These are phyloP conservation scores for Camellia lanceoleosa DNA, from an alignment of 148 eudicot genomes.

Conservation along the genomic window DNA sequence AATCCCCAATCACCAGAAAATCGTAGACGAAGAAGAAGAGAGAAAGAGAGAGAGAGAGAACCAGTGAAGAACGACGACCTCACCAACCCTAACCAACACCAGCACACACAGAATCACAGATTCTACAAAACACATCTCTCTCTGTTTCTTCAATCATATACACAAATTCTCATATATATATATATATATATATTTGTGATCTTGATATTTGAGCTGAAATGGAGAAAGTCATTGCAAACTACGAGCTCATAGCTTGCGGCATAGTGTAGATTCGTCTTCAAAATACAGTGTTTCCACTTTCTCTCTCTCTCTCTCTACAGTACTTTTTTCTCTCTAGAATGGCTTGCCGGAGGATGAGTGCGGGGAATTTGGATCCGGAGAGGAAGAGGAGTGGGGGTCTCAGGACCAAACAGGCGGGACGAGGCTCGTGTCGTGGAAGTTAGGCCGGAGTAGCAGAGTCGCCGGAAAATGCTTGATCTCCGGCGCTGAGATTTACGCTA, in stretches of 20 bases:
- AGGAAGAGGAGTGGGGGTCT: constrained; percentile 85
- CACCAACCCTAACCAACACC: constrained; percentile 11
- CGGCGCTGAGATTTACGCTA: constrained; percentile 17
- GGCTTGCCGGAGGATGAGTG: constrained; percentile 44
- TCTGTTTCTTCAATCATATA: background rate
- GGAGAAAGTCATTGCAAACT: constrained; percentile 39
- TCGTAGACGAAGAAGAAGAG: background rate
- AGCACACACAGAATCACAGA: background rate
- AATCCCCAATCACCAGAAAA: background rate
- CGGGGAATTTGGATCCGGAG: constrained; percentile 72
- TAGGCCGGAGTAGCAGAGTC: constrained; percentile 30
- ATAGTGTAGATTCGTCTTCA: constrained; percentile 42
- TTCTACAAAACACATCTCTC: background rate
- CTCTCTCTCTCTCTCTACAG: background rate
- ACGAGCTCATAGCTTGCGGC: constrained; percentile 54
- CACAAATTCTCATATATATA: background rate
- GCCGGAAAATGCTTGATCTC: constrained; percentile 10
- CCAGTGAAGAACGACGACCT: background rate
- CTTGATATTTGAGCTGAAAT: constrained; percentile 7
- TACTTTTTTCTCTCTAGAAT: constrained; percentile 30
- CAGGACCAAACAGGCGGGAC: constrained; percentile 92
- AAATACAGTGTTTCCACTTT: background rate
- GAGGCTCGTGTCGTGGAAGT: constrained; percentile 97
- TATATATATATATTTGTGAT: background rate
- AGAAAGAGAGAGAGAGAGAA: background rate